Evolutionary conservation across 2,329 filamentous ascomycete genomes (phyloP).

Genomic region (Phyllachora maydis): DNA sequence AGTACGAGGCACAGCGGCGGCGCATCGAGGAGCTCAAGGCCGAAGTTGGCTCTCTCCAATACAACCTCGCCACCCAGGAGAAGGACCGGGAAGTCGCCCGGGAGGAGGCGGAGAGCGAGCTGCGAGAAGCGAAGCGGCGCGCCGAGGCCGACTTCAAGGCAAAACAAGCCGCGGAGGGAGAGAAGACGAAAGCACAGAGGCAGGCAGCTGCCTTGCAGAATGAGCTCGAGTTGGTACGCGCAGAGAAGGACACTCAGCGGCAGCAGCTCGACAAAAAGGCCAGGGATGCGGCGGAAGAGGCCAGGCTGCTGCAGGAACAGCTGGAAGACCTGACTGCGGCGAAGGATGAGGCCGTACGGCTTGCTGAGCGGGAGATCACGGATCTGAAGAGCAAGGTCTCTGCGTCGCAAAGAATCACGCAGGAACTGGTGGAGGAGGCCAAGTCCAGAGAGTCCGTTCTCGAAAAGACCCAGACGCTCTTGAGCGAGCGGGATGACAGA

Average conservation of each 20-base stretch:
- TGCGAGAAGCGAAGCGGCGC: conserved; percentile 58
- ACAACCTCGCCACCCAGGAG: conserved; percentile 70
- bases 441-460: conserved; percentile 33
- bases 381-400: conserved; percentile 32
- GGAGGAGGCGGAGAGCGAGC: conserved; percentile 63
- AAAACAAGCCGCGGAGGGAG: conserved; percentile 36
- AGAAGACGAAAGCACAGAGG: conserved; percentile 24
- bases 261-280: conserved; percentile 47
- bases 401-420: conserved; percentile 22
- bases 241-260: conserved; percentile 30
- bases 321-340: conserved; percentile 46
- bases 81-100: conserved; percentile 69
- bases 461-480: conserved; percentile 40
- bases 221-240: conserved; percentile 30
- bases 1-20: conserved; percentile 34
- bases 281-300: conserved; percentile 52
- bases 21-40: conserved; percentile 65
- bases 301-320: conserved; percentile 58
- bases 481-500: conserved; percentile 49
- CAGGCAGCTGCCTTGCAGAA: conserved; percentile 26
- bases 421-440: conserved; percentile 38
- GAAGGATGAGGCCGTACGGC: conserved; percentile 49
- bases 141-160: conserved; percentile 72
- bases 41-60: conserved; percentile 71
- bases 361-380: conserved; percentile 29